A percentile compares a stretch with the other conserved stretches of the same genome.
Conservation (phyloP, 2,329 filamentous ascomycete species). For the Albifimbria verrucaria region DNA sequence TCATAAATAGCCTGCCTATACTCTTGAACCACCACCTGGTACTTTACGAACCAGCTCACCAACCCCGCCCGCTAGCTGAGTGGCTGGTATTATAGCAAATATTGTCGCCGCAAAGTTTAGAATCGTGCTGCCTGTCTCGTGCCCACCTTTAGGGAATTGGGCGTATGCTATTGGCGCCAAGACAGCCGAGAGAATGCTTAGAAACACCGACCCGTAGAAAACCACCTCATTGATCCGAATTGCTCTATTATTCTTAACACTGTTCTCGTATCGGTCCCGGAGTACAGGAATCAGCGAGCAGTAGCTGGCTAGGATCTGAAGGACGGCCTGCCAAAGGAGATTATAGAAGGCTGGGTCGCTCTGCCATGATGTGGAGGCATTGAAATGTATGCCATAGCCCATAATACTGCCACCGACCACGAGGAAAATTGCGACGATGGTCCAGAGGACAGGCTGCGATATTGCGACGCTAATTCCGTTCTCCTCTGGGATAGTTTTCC, state of each 20-base stretch:
- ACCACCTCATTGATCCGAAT: neutral
- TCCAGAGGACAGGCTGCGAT: neutral
- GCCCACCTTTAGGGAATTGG: neutral
- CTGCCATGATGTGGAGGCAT: neutral
- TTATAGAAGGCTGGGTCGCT: neutral
- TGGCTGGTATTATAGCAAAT: neutral
- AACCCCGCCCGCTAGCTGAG: neutral
- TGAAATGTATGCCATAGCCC: neutral
- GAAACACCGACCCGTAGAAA: neutral
- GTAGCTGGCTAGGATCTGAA: neutral
- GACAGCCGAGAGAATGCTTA: neutral
- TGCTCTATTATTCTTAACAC: neutral
- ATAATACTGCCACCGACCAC: neutral
- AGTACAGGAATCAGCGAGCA: neutral
- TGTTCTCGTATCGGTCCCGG: neutral
- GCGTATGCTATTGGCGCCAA: neutral
- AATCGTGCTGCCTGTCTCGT: neutral
- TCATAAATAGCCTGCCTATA: no score
- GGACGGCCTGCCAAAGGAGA: neutral
- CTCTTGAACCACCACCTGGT: no score
- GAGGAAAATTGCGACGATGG: neutral
- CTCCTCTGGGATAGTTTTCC: neutral
- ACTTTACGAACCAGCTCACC: neutral
- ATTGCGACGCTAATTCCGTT: neutral
- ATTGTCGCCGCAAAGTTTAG: slow-evolving; percentile 1